Percentiles rank a stretch among this genome's conserved stretches.
Evolutionary conservation across 805 yeast genomes (phyloP).

Genomic region (Clavispora fructus): DNA sequence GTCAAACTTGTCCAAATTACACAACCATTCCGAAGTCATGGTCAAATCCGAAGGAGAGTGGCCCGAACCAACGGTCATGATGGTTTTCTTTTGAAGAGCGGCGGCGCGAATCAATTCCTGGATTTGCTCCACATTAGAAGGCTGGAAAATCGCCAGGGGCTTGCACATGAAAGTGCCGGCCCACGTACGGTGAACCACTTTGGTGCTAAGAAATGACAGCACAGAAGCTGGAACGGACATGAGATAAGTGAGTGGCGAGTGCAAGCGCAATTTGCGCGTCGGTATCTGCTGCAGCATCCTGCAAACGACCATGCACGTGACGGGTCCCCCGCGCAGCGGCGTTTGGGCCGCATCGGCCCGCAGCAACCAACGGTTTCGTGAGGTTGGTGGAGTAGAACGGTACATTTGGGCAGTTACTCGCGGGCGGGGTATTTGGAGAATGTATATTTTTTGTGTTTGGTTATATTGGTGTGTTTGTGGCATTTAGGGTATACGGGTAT

Average conservation of each 20-base stretch:
- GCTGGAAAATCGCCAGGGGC: slow-evolving; percentile 80
- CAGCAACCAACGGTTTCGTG: no score
- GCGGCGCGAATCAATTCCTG: slow-evolving; percentile 64
- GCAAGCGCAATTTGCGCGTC: neutral
- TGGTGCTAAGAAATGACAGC: slow-evolving; percentile 34
- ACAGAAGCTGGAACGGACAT: slow-evolving; percentile 32
- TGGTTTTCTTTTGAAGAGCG: slow-evolving; percentile 49
- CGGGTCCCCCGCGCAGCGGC: no score
- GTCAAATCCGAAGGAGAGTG: slow-evolving; percentile 93
- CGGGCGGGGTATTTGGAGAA: no score
- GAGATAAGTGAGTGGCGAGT: neutral
- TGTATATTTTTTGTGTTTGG: no score
- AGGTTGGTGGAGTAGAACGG: no score
- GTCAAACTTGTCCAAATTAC: slow-evolving; percentile 75
- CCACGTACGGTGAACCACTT: slow-evolving; percentile 66
- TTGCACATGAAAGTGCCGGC: slow-evolving; percentile 79
- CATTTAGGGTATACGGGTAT: no score
- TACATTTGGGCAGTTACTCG: no score
- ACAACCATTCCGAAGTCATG: slow-evolving; percentile 82
- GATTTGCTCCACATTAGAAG: slow-evolving; percentile 64
- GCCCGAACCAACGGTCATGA: slow-evolving; percentile 87
- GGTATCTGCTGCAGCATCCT: no score
- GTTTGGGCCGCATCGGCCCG: no score
- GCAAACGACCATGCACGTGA: no score
- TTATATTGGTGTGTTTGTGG: no score